Evolutionary conservation across 306 rosid species (phyloP), one percentile per base, ranked within the genome.

Genomic region (Vigna hirtella): DNA sequence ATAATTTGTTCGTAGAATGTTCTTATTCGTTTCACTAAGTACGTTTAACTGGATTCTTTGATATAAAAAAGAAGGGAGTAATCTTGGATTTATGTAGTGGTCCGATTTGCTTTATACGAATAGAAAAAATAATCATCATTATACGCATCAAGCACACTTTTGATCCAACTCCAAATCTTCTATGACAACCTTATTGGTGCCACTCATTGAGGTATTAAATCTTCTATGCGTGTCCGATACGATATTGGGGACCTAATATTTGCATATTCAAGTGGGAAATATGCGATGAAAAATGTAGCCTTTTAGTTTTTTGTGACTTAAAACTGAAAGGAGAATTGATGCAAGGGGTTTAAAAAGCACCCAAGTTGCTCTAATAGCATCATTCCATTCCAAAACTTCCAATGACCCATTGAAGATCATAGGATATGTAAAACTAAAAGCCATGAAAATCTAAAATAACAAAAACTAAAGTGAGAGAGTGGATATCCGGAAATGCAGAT

Each of bases 1-100:
- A 86, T 87, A 58, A 82, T 82, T 72, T 85, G 87, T 82, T 79
- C 65, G 64, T 72, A 72, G 84, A 78, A 87, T 85, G 84, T 87
- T 85, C 87, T 77, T 71, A 63, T 82, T 86, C 64, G 45, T 69
- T 72, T 76, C 78, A 74, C 63, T 17, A 79, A 76, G 85, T 83
- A 81, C 87, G 53, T 49, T 66, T 78, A 63, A 50, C 73, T 84
- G 58, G 74, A 78, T 81, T 76, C 79, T 30, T 76, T 22, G 15
- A 26, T 3, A 76, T 65, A 53, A 73, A 40, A 69, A 55, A 72
- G 26, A 81, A 63, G 51, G 42, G 51, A 53, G 72, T 20, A 66
- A 74, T 40, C 66, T 47, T 24, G 65, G 59, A 66, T 59, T 24
- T 78, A 59, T 66, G 58, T 49, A 72, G 77, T 78, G 77, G 84